These are phyloP conservation scores for Aspergillus flavus DNA, from an alignment of 2,329 filamentous ascomycete species.

Conservation along the genomic window DNA sequence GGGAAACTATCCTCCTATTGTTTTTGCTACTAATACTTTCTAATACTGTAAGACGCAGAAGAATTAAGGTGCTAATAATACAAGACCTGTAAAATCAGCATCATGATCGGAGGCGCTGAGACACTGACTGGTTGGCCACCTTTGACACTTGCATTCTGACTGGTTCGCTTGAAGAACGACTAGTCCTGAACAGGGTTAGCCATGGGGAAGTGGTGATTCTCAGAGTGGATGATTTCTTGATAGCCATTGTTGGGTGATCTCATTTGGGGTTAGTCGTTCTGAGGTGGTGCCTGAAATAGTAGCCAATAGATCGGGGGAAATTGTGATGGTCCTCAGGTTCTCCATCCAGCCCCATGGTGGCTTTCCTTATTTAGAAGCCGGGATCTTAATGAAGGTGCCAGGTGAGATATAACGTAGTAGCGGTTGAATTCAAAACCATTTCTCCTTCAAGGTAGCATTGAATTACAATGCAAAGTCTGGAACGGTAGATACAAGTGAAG, in stretches of 20 bases:
- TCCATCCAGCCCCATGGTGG: not conserved
- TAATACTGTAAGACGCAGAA: not conserved
- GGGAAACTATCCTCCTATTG: not conserved
- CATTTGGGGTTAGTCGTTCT: not conserved
- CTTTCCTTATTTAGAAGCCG: not conserved
- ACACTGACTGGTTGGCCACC: slow-evolving; percentile 13
- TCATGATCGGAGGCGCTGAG: slow-evolving; percentile 11
- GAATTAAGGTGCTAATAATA: slow-evolving; percentile 6
- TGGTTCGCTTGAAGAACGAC: slow-evolving; percentile 16
- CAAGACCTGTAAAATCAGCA: not conserved
- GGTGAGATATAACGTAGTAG: not conserved
- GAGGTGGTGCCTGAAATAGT: slow-evolving; percentile 4
- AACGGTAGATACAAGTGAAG: not conserved
- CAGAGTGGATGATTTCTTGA: not conserved
- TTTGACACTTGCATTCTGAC: slow-evolving; percentile 5
- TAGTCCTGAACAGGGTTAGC: slow-evolving; percentile 1
- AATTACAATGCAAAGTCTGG: no score
- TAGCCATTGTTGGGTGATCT: slow-evolving; percentile 6
- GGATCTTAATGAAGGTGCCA: not conserved
- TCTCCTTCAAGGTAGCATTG: no score
- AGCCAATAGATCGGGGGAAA: not conserved
- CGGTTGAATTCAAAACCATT: no score
- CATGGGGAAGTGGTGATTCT: not conserved
- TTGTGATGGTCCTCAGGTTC: not conserved
- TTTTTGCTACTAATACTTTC: not conserved